These are phyloP conservation scores for Metschnikowia cerradonensis DNA, from an alignment of 805 yeast genomes.

Conservation along the genomic window DNA sequence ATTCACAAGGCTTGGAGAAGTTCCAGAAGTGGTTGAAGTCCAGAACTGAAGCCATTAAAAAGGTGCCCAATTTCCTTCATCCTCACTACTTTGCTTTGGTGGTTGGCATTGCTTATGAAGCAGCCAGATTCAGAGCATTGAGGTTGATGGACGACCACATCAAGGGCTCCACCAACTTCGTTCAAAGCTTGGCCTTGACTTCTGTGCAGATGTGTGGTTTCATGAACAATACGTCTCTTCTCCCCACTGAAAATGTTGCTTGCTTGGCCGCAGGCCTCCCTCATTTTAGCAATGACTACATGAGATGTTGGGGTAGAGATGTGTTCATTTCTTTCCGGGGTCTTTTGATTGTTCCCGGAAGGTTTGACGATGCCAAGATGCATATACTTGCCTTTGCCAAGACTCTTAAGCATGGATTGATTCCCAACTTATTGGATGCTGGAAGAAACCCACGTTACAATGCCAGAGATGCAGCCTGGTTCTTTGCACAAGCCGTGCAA, in stretches of 20 bases:
- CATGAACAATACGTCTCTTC: conserved; percentile 69
- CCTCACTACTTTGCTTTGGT: conserved; percentile 86
- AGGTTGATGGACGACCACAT: conserved; percentile 49
- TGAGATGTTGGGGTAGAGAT: conserved; percentile 99
- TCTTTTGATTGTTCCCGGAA: conserved; percentile 67
- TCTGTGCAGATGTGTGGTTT: conserved; percentile 84
- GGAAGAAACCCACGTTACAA: conserved; percentile 92
- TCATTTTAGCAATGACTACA: conserved; percentile 82
- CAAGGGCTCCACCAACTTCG: conserved; percentile 63
- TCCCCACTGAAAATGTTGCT: conserved; percentile 59
- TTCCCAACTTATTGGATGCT: conserved; percentile 89
- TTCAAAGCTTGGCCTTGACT: conserved; percentile 73
- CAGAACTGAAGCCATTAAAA: conserved; percentile 58
- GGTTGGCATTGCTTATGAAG: conserved; percentile 80
- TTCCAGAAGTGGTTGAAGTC: conserved; percentile 67
- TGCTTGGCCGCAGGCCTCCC: conserved; percentile 96
- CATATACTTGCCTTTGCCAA: conserved; percentile 87
- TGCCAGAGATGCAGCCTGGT: conserved; percentile 98
- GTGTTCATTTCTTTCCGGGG: conserved; percentile 88
- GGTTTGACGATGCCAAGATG: conserved; percentile 71
- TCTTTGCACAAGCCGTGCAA: conserved; percentile 83
- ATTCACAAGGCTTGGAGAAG: conserved; percentile 45
- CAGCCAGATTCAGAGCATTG: conserved; percentile 67
- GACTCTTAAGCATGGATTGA: conserved; percentile 90
- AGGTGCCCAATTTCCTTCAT: conserved; percentile 71